Evolutionary conservation across 441 rosid genomes (phyloP), one percentile per base, ranked within the genome.

Genomic region (Pelargonium cotyledonis): DNA sequence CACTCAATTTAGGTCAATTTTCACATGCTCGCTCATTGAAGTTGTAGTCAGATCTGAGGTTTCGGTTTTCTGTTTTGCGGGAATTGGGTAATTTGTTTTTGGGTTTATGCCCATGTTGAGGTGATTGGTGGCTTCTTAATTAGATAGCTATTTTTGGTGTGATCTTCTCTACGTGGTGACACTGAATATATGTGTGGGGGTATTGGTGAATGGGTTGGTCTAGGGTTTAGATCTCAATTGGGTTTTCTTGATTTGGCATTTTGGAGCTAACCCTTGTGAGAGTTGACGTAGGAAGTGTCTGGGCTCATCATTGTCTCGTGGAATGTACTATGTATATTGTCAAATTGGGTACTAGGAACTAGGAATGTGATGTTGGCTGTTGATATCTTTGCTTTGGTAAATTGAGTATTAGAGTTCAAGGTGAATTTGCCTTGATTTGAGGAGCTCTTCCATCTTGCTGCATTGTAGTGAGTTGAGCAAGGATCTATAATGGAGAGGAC

Each of bases 171-270:
- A n/a, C n/a, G n/a, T n/a, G n/a, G 8, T 4, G 23, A 6, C 6
- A 6, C n/a, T 5, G 61, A 4, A n/a, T 4, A 15, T n/a, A n/a
- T 55, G 23, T 23, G 63, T 60, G n/a, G 19, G 63, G 12, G 46
- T 49, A 5, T 31, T 4, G 8, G 3, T 3, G 23, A 26, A 15
- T 68, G 16, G 29, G 18, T 53, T 46, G 51, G 8, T 70, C 12
- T 65, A 14, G 21, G 70, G 12, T 43, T 41, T 60, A 51, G 78
- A 71, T 80, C 76, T 68, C 72, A 6, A 53, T 46, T 49, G 26
- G 62, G 47, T 14, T 8, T 31, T 68, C 65, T 9, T 3, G 49
- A 8, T 23, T 53, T 53, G 9, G 8, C 21, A 15, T 53, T 49
- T 53, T 15, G 60, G 60, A 53, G 18, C 46, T 29, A 5, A 12